Conservation (phyloP, 2,329 filamentous ascomycete species). For the Fusarium denticulatum region DNA sequence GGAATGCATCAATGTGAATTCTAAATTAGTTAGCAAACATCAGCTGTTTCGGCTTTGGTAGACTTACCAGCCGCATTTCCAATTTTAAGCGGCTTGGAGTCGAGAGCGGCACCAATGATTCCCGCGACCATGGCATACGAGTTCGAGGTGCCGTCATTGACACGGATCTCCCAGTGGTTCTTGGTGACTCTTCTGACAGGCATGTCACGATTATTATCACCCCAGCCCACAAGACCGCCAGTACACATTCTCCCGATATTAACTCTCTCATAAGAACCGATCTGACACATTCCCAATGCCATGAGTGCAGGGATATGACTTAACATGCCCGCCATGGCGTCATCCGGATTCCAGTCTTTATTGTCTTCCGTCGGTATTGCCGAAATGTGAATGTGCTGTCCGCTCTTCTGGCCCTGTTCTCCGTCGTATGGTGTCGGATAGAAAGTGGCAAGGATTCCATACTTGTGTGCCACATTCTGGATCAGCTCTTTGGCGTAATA, state of each 20-base stretch:
- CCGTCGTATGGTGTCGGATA: not conserved
- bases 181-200: not conserved
- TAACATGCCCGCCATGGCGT: not conserved
- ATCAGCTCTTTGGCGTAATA: not conserved
- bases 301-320: not conserved
- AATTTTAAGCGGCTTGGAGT: not conserved
- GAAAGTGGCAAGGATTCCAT: not conserved
- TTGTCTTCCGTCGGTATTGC: not conserved
- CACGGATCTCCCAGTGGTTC: conserved; percentile 6
- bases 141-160: conserved; percentile 7
- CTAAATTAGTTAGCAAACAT: not conserved
- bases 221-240: not conserved
- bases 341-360: not conserved
- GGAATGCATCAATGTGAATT: not conserved
- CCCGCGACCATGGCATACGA: conserved; percentile 4
- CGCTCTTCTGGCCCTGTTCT: not conserved
- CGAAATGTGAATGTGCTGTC: conserved; percentile 14
- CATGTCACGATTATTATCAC: conserved; percentile 10
- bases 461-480: not conserved
- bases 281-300: not conserved
- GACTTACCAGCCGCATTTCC: not conserved
- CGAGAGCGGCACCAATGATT: not conserved
- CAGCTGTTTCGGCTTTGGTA: fast-evolving
- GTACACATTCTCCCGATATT: conserved; percentile 1
- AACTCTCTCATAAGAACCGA: not conserved